phyloP scores from a whole-genome alignment of 345 rosid species.

The Kernera saxatilis region DNA sequence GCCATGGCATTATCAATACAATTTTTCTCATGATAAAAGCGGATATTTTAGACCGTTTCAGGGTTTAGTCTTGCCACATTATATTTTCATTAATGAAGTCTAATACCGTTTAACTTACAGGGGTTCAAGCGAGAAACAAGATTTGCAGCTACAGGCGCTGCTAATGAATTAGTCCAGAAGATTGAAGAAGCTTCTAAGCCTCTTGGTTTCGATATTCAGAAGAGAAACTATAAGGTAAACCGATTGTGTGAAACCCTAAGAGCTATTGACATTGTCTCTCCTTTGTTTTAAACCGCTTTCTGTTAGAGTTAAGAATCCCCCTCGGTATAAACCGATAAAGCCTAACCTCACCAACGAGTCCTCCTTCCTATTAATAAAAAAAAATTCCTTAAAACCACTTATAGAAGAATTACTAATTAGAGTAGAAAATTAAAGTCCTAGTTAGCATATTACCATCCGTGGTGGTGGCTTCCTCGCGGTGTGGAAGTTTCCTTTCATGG shows the following conservation, averaged over 20 bases:
- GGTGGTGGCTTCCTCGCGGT: background rate
- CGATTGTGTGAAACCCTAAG: background rate
- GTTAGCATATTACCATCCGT: background rate
- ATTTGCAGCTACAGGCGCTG: constrained; percentile 83
- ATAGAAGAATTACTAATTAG: background rate
- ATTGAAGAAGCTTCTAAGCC: constrained; percentile 94
- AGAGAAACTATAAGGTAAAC: constrained; percentile 88
- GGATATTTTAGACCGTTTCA: background rate
- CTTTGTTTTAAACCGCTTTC: background rate
- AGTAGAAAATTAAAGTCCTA: background rate
- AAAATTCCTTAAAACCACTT: background rate
- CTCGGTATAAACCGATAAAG: background rate
- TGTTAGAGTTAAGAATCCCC: background rate
- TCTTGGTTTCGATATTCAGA: constrained; percentile 90
- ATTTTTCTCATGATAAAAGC: background rate
- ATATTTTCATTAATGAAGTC: background rate
- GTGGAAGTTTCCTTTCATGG: background rate
- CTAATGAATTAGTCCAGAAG: constrained; percentile 82
- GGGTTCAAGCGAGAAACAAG: constrained; percentile 92
- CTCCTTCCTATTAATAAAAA: background rate
- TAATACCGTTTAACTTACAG: constrained; percentile 29
- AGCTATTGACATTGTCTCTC: constrained; percentile 1
- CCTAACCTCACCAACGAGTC: background rate
- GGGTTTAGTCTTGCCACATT: background rate
- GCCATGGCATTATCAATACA: background rate